Conservation (phyloP, 2,329 filamentous ascomycete species). For the Neopestalotiopsis rosae region DNA sequence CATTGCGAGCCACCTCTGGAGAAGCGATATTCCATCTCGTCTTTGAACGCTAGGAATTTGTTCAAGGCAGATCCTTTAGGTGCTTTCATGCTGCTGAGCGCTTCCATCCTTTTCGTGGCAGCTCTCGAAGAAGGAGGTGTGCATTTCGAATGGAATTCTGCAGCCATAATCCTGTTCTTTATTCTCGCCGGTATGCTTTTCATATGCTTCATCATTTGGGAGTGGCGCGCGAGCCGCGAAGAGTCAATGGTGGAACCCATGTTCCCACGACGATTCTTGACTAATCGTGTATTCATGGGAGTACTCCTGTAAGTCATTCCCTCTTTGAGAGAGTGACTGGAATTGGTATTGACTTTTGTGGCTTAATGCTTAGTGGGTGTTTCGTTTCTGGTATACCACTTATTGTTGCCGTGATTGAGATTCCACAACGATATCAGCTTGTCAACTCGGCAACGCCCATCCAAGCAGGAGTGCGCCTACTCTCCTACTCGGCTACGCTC, state of each 20-base stretch:
- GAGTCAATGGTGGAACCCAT: not conserved
- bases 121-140: constrained; percentile 51
- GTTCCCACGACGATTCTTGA: not conserved
- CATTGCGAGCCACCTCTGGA: constrained; percentile 29
- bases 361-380: not conserved
- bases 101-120: constrained; percentile 45
- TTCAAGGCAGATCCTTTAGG: constrained; percentile 16
- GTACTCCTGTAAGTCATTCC: not conserved
- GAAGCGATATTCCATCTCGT: constrained; percentile 17
- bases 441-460: constrained; percentile 24
- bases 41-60: too few relatives aligned
- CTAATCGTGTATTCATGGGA: not conserved
- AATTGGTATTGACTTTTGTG: not conserved
- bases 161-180: constrained; percentile 39
- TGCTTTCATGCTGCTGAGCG: constrained; percentile 39
- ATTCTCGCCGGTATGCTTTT: constrained; percentile 27
- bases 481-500: not conserved
- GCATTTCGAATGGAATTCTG: constrained; percentile 47
- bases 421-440: constrained; percentile 28
- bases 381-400: constrained; percentile 20
- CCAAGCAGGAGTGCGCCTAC: not conserved
- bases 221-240: constrained; percentile 19
- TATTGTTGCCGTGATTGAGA: constrained; percentile 21
- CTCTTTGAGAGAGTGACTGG: not conserved
- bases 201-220: constrained; percentile 35